phyloP scores from a whole-genome alignment of 345 rosid species.

The Rubroshorea leprosula region DNA sequence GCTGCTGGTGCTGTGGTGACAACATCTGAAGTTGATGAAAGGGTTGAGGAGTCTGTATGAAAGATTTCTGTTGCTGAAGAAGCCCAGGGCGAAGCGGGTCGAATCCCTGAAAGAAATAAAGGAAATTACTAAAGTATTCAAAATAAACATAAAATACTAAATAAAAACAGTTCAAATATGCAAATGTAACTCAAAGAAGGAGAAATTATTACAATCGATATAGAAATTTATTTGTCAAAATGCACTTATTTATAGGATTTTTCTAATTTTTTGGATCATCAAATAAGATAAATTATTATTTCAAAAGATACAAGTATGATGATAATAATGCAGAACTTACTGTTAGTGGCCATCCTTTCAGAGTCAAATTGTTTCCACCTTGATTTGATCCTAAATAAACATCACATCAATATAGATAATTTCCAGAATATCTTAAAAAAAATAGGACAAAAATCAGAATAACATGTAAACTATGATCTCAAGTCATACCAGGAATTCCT shows the following conservation, averaged over 20 bases:
- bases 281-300: no score
- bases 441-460: constrained; percentile 1
- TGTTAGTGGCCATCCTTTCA: constrained; percentile 94
- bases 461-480: background rate
- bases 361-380: constrained; percentile 75
- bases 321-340: constrained; percentile 41
- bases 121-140: constrained; percentile 12
- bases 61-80: constrained; percentile 84
- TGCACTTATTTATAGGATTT: no score
- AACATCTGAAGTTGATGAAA: constrained; percentile 89
- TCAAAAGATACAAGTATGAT: background rate
- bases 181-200: no score
- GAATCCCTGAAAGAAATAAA: constrained; percentile 43
- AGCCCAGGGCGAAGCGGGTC: constrained; percentile 69
- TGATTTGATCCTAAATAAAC: constrained; percentile 77
- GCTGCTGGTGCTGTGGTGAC: constrained; percentile 91
- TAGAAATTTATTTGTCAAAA: background rate
- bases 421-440: background rate
- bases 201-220: background rate
- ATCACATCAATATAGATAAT: background rate
- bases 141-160: background rate
- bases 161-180: background rate
- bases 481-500: constrained; percentile 77
- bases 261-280: no score
- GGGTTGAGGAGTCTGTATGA: constrained; percentile 81